phyloP scores from a whole-genome alignment of 768 basidiomycete species.

The Ramaria sp. region DNA sequence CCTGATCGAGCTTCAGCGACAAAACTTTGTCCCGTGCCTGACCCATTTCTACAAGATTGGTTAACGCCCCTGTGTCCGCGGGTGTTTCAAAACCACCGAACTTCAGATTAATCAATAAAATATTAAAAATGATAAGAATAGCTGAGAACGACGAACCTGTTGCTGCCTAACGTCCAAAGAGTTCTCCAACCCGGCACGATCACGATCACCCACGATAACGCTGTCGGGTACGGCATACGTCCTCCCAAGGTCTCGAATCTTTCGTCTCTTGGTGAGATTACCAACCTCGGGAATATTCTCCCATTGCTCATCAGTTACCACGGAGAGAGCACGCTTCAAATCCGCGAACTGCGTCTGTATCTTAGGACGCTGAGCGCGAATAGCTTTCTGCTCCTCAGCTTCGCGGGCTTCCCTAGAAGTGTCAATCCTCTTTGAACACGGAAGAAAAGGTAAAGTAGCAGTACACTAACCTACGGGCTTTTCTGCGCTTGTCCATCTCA shows the following conservation, averaged over 20 bases:
- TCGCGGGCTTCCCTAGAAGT: slow-evolving; percentile 61
- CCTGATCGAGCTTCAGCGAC: slow-evolving; percentile 89
- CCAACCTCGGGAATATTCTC: slow-evolving; percentile 91
- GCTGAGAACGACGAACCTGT: slow-evolving; percentile 34
- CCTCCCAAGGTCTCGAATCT: slow-evolving; percentile 68
- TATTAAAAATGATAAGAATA: not conserved
- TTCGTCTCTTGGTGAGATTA: slow-evolving; percentile 86
- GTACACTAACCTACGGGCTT: slow-evolving; percentile 58
- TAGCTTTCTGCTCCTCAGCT: slow-evolving; percentile 58
- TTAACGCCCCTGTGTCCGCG: slow-evolving; percentile 67
- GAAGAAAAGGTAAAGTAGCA: slow-evolving; percentile 20
- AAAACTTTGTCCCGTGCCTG: slow-evolving; percentile 93
- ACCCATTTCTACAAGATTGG: slow-evolving; percentile 94
- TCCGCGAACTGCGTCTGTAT: slow-evolving; percentile 95
- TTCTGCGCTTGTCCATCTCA: slow-evolving; percentile 80
- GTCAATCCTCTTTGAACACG: slow-evolving; percentile 12
- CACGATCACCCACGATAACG: slow-evolving; percentile 76
- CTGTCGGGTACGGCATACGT: slow-evolving; percentile 90
- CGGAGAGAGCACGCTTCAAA: slow-evolving; percentile 79
- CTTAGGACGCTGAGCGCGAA: slow-evolving; percentile 83
- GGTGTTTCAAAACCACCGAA: slow-evolving; percentile 72
- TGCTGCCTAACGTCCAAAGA: slow-evolving; percentile 69
- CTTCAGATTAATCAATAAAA: slow-evolving; percentile 20
- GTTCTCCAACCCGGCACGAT: slow-evolving; percentile 66
- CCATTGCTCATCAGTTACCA: slow-evolving; percentile 89